These are phyloP conservation scores for Castanea sativa DNA, from an alignment of 306 rosid species.

Conservation along the genomic window DNA sequence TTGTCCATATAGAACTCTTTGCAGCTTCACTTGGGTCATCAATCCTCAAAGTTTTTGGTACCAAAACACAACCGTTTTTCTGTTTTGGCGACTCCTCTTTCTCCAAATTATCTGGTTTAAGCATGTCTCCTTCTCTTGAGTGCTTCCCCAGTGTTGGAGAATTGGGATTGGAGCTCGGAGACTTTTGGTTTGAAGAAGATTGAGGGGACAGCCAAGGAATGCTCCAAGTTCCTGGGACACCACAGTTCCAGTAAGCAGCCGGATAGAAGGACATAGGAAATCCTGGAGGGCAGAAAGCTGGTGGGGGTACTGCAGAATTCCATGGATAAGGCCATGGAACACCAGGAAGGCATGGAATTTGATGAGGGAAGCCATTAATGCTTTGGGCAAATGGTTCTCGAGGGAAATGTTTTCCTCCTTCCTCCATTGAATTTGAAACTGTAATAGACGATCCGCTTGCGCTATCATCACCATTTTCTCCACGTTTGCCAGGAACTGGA, in stretches of 20 bases:
- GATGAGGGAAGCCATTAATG: slow-evolving; percentile 52
- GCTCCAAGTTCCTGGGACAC: slow-evolving; percentile 60
- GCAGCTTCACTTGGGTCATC: slow-evolving; percentile 90
- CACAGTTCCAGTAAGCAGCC: slow-evolving; percentile 66
- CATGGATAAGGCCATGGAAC: slow-evolving; percentile 88
- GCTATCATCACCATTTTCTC: slow-evolving; percentile 57
- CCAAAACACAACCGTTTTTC: slow-evolving; percentile 63
- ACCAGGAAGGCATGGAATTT: slow-evolving; percentile 61
- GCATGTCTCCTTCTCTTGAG: slow-evolving; percentile 54
- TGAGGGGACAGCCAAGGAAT: slow-evolving; percentile 68
- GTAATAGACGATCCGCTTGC: slow-evolving; percentile 53
- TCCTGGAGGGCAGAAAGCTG: slow-evolving; percentile 64
- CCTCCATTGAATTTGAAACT: slow-evolving; percentile 47
- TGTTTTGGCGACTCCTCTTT: slow-evolving; percentile 45
- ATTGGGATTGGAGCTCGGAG: slow-evolving; percentile 36
- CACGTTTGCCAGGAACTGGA: slow-evolving; percentile 33
- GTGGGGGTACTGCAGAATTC: slow-evolving; percentile 58
- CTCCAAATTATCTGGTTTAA: slow-evolving; percentile 28
- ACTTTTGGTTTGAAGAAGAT: slow-evolving; percentile 36
- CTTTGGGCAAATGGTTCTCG: slow-evolving; percentile 35
- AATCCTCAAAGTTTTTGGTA: slow-evolving; percentile 85
- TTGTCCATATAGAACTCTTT: slow-evolving; percentile 91
- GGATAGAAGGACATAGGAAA: slow-evolving; percentile 66
- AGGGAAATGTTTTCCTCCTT: slow-evolving; percentile 35
- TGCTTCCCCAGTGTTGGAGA: slow-evolving; percentile 74